phyloP scores from a whole-genome alignment of 2,329 filamentous ascomycete species.

The Colletotrichum euphorbiae region DNA sequence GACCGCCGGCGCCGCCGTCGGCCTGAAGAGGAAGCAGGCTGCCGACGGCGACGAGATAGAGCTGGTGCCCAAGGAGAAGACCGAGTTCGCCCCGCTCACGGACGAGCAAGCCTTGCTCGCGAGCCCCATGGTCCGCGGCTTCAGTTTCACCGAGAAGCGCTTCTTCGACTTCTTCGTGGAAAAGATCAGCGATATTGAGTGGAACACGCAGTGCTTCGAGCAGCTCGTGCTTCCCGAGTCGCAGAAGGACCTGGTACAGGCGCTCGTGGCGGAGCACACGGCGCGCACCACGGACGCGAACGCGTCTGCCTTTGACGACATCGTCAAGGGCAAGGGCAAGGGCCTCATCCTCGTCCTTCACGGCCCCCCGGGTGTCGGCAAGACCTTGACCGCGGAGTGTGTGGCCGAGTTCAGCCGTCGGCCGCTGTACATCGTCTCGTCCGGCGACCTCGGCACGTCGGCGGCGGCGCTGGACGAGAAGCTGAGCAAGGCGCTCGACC shows the following conservation, averaged over 20 bases:
- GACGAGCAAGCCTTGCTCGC: constrained; percentile 56
- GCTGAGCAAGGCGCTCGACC: constrained; percentile 82
- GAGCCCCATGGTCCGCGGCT: constrained; percentile 62
- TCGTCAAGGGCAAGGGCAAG: constrained; percentile 57
- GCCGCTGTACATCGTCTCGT: constrained; percentile 64
- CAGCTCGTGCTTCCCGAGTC: constrained; percentile 60
- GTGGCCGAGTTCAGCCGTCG: constrained; percentile 62
- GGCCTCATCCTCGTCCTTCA: constrained; percentile 62
- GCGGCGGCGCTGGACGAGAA: constrained; percentile 73
- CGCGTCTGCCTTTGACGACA: constrained; percentile 61
- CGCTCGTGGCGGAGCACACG: constrained; percentile 69
- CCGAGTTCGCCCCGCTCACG: constrained; percentile 43
- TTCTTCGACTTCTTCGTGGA: constrained; percentile 64
- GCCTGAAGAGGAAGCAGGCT: constrained; percentile 38
- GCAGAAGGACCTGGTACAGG: constrained; percentile 63
- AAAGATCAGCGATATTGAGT: constrained; percentile 57
- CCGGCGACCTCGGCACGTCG: constrained; percentile 78
- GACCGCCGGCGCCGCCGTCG: not conserved
- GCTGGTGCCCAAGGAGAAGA: constrained; percentile 41
- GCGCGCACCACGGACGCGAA: no score
- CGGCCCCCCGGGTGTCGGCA: constrained; percentile 62
- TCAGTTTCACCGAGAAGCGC: constrained; percentile 58
- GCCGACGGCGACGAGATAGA: constrained; percentile 41
- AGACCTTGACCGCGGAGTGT: constrained; percentile 62
- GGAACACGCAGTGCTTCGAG: constrained; percentile 61